Evolutionary conservation across 129 eudicot species (phyloP), one percentile per base, ranked within the genome.

Genomic region (Flaveria robusta): DNA sequence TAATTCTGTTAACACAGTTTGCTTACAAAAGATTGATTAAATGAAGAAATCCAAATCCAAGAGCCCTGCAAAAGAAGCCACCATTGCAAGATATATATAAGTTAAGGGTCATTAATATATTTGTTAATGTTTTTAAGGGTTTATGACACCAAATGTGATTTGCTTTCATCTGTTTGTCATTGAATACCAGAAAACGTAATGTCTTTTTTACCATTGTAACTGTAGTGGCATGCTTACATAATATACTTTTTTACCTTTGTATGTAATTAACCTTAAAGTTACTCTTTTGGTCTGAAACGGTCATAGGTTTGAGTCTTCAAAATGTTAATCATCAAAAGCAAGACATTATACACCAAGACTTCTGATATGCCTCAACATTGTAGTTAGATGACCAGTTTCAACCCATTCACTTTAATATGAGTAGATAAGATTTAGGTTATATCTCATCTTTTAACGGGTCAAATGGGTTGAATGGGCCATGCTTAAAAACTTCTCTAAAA

Each of bases 21-120:
- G 31, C 68, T 63, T 63, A 63, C 68, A 63, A 63, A 63, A 27
- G 68, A 63, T 63, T 63, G 45, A 63, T 63, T 63, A 63, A 42
- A 63, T 63, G 45, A 63, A 63, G 22, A 63, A 63, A 63, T 63
- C 66, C 66, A 63, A 60, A 60, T 60, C 68, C 68, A 63, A 29
- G 68, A 63, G 68, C 13, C 68, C 68, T 63, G 68, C 68, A 63
- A 29, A 63, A 63, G 6, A 63, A 63, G 31, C 45, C 68, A 63
- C 43, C n/a, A 13, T 29, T 29, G 68, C 43, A 63, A 29, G 22
- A 29, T 63, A 63, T 26, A 60, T 26, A 24, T 63, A 29, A 15
- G 68, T 63, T 62, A 15, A 63, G 45, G 45, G 15, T 29, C 42
- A 14, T 11, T 24, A 60, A 13, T 12, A 60, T 1, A 1, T 4